Conservation (phyloP, 441 rosid genomes). For the Eugenia klotzschiana region DNA sequence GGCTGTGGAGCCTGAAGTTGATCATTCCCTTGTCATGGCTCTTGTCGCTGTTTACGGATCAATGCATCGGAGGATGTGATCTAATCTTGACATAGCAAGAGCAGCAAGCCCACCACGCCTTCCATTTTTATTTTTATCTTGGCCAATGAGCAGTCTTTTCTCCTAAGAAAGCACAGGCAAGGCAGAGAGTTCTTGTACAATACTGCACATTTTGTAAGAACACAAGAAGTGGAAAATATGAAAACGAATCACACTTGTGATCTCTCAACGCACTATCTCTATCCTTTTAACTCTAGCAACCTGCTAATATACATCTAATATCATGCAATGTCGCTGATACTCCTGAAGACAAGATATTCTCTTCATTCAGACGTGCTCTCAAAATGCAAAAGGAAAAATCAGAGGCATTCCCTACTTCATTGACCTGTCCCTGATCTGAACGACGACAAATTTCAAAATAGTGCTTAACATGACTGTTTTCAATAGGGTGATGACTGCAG, state of each 20-base stretch:
- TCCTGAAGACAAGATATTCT: neutral
- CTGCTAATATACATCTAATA: neutral
- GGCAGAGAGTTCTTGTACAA: neutral
- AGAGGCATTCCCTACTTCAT: neutral
- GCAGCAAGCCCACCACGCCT: neutral
- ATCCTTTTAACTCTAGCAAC: neutral
- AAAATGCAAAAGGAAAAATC: neutral
- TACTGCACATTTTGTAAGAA: neutral
- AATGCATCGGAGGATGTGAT: neutral
- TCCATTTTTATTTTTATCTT: neutral
- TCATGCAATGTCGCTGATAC: neutral
- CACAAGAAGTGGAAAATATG: too few relatives aligned
- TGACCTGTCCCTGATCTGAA: neutral
- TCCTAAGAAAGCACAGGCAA: neutral
- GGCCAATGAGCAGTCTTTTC: neutral
- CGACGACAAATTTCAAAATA: neutral
- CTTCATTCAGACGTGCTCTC: neutral
- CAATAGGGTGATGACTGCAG: neutral
- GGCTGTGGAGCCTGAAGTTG: constrained; percentile 1
- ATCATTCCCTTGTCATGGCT: neutral
- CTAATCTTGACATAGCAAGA: neutral
- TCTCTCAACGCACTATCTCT: too few relatives aligned
- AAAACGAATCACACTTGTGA: too few relatives aligned
- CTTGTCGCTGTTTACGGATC: neutral
- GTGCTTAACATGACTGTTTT: neutral